Evolutionary conservation across 2,329 filamentous ascomycete species (phyloP), one percentile per base, ranked within the genome.

Genomic region (Penicillium sp.): DNA sequence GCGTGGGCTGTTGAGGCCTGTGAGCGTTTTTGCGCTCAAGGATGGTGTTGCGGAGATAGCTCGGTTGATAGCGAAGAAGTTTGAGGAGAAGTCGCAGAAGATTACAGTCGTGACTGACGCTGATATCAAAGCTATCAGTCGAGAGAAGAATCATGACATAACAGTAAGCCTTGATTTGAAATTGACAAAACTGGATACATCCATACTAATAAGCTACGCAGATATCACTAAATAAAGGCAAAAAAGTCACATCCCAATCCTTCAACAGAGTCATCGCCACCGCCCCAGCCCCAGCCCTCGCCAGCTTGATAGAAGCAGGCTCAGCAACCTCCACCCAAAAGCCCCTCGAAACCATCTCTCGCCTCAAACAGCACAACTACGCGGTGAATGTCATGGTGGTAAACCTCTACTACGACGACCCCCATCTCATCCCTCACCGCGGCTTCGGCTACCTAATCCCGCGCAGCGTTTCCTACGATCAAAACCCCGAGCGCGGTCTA

Each of bases 371-470:
- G 23, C 68, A 81, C 45, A 82, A 83, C 16, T 80, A 83, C 53
- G 83, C 87, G 35, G 88, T 93, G 28, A 92, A 87, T 30, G 91
- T 97, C 63, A 92, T 92, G 86, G 89, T 92, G 2, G 88, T 99
- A 60, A 97, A 96, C 74, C 79, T 99, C 48, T 97, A 88, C 81
- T 99, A 88, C 71, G 77, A 81, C 1, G 79, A 84, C 45, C 80
- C 85, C 6, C 68, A 83, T 57, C 75, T 96, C 35, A 79, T 90
- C 49, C 82, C 83, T 14, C 77, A 85, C 56, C 75, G 79, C 28
- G 94, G 92, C 18, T 95, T 97, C 68, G 94, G 94, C 62, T 97
- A 97, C 72, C 83, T 99, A 5, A 89, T 99, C 58, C 93, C 94
- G 1, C 84, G 85, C 58, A 85, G 85, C 16, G 80, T 90, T 1